These are phyloP conservation scores for Cadophora luteo-olivacea DNA, from an alignment of 2,329 filamentous ascomycete species.

Conservation along the genomic window DNA sequence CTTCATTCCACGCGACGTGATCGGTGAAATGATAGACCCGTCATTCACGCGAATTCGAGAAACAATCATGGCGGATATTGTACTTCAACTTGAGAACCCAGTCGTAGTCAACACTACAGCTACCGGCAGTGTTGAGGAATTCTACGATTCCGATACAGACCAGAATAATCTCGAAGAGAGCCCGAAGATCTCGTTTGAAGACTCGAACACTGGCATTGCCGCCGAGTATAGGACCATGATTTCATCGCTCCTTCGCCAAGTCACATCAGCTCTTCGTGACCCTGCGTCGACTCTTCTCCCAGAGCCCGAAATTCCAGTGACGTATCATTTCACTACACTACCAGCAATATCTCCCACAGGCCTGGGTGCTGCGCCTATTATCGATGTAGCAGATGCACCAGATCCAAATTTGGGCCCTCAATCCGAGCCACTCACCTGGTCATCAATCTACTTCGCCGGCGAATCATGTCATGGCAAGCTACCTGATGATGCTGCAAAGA, in stretches of 20 bases:
- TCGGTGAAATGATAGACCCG: slow-evolving; percentile 79
- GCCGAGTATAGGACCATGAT: slow-evolving; percentile 47
- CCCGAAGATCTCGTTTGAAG: slow-evolving; percentile 29
- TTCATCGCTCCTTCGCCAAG: slow-evolving; percentile 55
- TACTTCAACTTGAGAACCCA: slow-evolving; percentile 57
- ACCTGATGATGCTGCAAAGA: slow-evolving; percentile 55
- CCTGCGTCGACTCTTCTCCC: slow-evolving; percentile 49
- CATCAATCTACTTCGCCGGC: slow-evolving; percentile 72
- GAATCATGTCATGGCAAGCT: slow-evolving; percentile 66
- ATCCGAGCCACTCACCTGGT: slow-evolving; percentile 65
- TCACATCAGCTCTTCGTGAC: slow-evolving; percentile 58
- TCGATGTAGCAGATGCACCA: slow-evolving; percentile 57
- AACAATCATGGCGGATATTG: slow-evolving; percentile 73
- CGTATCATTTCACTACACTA: slow-evolving; percentile 45
- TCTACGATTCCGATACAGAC: slow-evolving; percentile 32
- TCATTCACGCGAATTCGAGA: slow-evolving; percentile 84
- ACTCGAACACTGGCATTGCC: slow-evolving; percentile 36
- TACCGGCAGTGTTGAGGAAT: slow-evolving; percentile 33
- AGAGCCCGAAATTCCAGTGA: slow-evolving; percentile 42
- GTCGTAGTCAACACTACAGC: slow-evolving; percentile 32
- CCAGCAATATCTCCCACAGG: slow-evolving; percentile 58
- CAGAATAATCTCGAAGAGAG: slow-evolving; percentile 31
- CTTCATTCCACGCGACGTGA: slow-evolving; percentile 77
- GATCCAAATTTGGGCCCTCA: slow-evolving; percentile 46
- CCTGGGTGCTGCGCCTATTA: slow-evolving; percentile 71